phyloP scores from a whole-genome alignment of 2,329 filamentous ascomycete species.

The Cryphonectria japonica region DNA sequence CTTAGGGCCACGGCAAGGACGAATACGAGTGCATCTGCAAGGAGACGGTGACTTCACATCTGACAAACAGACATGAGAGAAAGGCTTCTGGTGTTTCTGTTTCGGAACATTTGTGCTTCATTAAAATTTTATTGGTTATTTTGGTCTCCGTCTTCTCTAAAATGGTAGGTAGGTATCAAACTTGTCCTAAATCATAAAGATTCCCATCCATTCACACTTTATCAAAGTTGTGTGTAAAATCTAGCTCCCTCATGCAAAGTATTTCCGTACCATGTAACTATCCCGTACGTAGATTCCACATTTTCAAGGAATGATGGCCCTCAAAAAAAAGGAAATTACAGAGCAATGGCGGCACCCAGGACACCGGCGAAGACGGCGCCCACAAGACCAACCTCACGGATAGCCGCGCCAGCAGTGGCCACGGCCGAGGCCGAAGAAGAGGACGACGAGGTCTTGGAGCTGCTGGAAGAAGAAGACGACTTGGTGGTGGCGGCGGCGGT shows the following conservation, averaged over 20 bases:
- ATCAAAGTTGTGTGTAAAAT: not conserved
- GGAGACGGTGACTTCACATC: not conserved
- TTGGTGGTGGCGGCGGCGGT: slow-evolving; percentile 17
- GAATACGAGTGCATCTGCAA: not conserved
- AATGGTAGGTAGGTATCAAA: not conserved
- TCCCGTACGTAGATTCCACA: not conserved
- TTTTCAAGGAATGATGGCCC: not conserved
- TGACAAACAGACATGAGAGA: not conserved
- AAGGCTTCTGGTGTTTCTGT: not conserved
- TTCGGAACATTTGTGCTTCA: not conserved
- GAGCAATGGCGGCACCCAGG: slow-evolving; percentile 23
- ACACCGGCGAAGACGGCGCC: slow-evolving; percentile 26
- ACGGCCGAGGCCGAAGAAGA: slow-evolving; percentile 8
- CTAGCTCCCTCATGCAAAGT: not conserved
- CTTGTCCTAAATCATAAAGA: not conserved
- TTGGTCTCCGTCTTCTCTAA: not conserved
- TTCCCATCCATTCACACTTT: not conserved
- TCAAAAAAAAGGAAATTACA: slow-evolving; percentile 10
- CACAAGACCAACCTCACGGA: slow-evolving; percentile 18
- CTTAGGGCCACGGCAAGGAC: not conserved
- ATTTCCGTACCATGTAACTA: not conserved
- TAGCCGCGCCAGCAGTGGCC: slow-evolving; percentile 19
- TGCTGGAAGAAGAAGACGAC: slow-evolving; percentile 11
- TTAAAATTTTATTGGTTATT: not conserved
- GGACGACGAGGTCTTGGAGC: slow-evolving; percentile 12